Base-by-base conservation (phyloP, 169 alveolate genomes). In the Hepatocystis sp. region DNA sequence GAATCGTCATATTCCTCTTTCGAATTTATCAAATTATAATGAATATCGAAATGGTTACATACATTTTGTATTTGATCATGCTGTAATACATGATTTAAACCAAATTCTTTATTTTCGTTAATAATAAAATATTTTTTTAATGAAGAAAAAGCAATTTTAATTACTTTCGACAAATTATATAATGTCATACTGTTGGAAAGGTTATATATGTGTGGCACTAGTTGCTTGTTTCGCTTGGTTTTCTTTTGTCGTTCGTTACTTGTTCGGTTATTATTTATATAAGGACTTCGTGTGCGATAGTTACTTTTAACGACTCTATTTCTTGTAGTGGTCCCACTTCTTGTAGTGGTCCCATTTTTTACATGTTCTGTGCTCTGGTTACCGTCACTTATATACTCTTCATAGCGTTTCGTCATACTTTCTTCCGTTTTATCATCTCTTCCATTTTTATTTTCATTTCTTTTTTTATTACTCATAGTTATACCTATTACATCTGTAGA, bases 81-180 rank as follows among this genome's bases (percentile, higher is more conserved):
- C 42, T 36, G 56, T 4, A 76, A 32, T 11, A 15, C 25, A 58
- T 40, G 51, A 30, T 42, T 63, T 15, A 64, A 42, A 25, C 23
- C 21, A 36, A 27, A 58, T 51, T 56, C 88, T 52, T 51, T 76
- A 17, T 51, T 76, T 34, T 76, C 88, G 28, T 76, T 58, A 1
- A 76, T 76, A 13, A 76, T 30, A 46, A 76, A 76, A 21, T 42
- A 76, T 46, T 58, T 56, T 28, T 76, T 76, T 21, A 76, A 11
- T 7, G 88, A 42, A 4, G 88, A 30, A 3, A 25, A 2, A 0
- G 88, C 44, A 28, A 76, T 76, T 76, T 76, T 76, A 27, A 51
- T 58, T 1, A 44, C 58, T 46, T 58, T 56, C 3, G 88, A 27
- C 10, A 76, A 42, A 17, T 15, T 36, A 5, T 71, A 49, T 15